Conservation (phyloP, 306 rosid species). For the cucumber (Cucumis sativus) region DNA sequence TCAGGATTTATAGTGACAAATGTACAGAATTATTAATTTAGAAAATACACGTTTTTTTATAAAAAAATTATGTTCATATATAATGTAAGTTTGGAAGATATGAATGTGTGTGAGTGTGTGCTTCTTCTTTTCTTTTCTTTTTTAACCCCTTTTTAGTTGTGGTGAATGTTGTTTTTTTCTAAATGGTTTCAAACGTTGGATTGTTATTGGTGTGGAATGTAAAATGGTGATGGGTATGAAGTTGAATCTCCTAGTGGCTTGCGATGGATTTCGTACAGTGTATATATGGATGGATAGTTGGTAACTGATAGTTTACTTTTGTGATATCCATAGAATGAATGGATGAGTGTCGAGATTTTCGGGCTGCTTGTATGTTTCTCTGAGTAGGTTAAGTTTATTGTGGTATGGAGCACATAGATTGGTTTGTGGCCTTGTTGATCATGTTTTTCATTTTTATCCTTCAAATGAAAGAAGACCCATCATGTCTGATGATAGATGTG, state of each 20-base stretch:
- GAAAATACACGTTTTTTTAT: constrained; percentile 27
- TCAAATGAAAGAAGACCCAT: background rate
- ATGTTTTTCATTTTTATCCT: background rate
- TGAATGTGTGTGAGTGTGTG: constrained; percentile 4
- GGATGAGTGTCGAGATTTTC: background rate
- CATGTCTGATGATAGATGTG: background rate
- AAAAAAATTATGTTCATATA: constrained; percentile 26
- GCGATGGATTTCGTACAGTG: background rate
- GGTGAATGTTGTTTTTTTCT: constrained; percentile 21
- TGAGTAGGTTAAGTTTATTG: background rate
- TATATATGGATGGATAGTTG: background rate
- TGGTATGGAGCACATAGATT: background rate
- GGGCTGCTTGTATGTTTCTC: background rate
- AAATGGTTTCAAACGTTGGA: constrained; percentile 12
- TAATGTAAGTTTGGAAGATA: constrained; percentile 39
- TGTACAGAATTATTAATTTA: constrained; percentile 52
- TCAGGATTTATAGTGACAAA: constrained; percentile 30
- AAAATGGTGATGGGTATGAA: background rate
- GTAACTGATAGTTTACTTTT: background rate
- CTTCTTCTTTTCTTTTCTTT: too few species aligned
- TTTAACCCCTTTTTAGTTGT: background rate
- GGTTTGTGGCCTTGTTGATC: background rate
- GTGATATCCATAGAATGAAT: background rate
- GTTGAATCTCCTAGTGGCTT: background rate
- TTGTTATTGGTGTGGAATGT: background rate